These are phyloP conservation scores for Solidago caesia DNA, from an alignment of 129 eudicot genomes.

Conservation along the genomic window DNA sequence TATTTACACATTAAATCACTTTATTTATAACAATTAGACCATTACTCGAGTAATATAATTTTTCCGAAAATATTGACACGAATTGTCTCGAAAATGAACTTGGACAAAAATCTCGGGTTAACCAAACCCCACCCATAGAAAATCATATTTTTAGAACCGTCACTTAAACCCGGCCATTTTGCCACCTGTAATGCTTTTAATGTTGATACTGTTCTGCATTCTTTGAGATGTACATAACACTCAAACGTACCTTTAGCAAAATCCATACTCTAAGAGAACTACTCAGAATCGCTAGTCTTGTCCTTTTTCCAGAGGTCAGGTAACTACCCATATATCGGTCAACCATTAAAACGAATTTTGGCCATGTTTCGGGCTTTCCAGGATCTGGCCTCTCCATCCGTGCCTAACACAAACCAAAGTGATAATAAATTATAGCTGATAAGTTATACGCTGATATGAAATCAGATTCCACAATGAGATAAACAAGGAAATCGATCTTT, in stretches of 20 bases:
- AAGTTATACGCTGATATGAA: not conserved
- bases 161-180: too few species aligned
- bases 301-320: constrained; percentile 79
- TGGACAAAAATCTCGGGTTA: too few species aligned
- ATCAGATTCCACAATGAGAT: not conserved
- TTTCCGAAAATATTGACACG: too few species aligned
- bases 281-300: constrained; percentile 70
- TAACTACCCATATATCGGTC: constrained; percentile 86
- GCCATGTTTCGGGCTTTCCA: constrained; percentile 85
- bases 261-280: constrained; percentile 96
- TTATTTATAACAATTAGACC: not conserved
- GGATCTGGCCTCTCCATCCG: constrained; percentile 72
- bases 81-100: too few species aligned
- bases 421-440: not conserved
- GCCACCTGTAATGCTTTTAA: not conserved
- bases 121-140: too few species aligned
- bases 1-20: not conserved
- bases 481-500: not conserved
- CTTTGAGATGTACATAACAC: not conserved
- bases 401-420: constrained; percentile 47
- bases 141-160: too few species aligned
- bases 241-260: constrained; percentile 66
- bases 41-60: not conserved
- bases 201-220: not conserved
- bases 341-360: constrained; percentile 68